Base-by-base conservation (phyloP, 1,284 basidiomycete species). In the Melampsora allii-populina region DNA sequence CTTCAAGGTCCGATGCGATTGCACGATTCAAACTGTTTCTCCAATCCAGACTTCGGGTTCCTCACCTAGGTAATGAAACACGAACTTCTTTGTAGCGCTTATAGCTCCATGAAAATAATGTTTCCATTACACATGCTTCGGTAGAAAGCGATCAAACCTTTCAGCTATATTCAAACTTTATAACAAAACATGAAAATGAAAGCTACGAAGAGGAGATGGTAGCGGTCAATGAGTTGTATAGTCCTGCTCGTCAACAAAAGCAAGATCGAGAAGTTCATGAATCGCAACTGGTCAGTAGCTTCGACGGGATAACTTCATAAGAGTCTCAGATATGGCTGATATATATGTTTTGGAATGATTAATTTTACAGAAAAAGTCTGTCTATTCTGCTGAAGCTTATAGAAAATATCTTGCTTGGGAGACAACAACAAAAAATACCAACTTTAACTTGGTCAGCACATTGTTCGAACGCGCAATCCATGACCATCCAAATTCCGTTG, bases 151-250 rank as follows among this genome's bases (percentile, higher is more conserved):
- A 63, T 4, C 45, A 61, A 50, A 74, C 71, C 9, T 74, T 74
- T 53, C 71, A 74, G 21, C 46, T 60, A 56, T 74, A 66, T 56
- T 74, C 71, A 6, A 60, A 33, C 19, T 61, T 74, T 29, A 65
- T 66, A 36, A 74, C 71, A 5, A 66, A 60, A 17, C 36, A 66
- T 42, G 64, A 74, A n/a, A 74, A 74, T 46, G 58, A 74, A 36
- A 59, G 33, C 19, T 74, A 74, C 36, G 71, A 74, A 61, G 64
- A 74, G 31, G 71, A 74, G 42, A 66, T 74, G 64, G 64, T 74
- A 17, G 56, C 63, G 33, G 71, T 66, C 2, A 74, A 74, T 66
- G 31, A 46, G 42, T 27, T 66, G 9, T 66, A 74, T 24, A 74
- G 71, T 42, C 56, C 71, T 33, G 63, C 71, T 42, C 63, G 64